These are phyloP conservation scores for Xerocomellus chrysenteron DNA, from an alignment of 768 basidiomycete species.

Conservation along the genomic window DNA sequence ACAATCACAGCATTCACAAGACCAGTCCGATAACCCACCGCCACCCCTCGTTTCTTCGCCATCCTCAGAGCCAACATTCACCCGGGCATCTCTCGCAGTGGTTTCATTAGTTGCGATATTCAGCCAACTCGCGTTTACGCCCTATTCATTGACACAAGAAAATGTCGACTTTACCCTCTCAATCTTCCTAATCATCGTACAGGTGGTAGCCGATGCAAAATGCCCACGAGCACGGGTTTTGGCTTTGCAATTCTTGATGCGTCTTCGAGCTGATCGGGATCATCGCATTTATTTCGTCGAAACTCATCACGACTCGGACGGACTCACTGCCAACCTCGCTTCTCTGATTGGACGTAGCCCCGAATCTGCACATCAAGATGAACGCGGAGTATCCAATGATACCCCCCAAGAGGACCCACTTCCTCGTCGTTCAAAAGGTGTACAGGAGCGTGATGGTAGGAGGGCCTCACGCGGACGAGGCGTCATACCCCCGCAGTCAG, in stretches of 20 bases:
- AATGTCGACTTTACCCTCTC: conserved; percentile 54
- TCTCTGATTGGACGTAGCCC: conserved; percentile 58
- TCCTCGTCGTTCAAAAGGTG: conserved; percentile 45
- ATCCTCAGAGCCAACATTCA: conserved; percentile 29
- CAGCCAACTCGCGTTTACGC: conserved; percentile 68
- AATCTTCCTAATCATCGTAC: conserved; percentile 53
- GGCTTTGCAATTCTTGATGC: conserved; percentile 83
- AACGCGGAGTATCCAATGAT: conserved; percentile 27
- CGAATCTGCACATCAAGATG: conserved; percentile 27
- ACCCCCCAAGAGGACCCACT: conserved; percentile 26
- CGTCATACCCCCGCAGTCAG: conserved; percentile 42
- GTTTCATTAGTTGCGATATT: conserved; percentile 66
- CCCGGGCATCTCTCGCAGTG: conserved; percentile 58
- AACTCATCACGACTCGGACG: conserved; percentile 53
- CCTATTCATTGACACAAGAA: conserved; percentile 46
- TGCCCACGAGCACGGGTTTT: conserved; percentile 64
- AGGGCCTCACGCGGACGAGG: conserved; percentile 52
- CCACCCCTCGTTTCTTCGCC: conserved; percentile 30
- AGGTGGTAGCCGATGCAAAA: conserved; percentile 44
- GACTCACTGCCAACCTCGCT: conserved; percentile 57
- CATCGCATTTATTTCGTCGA: conserved; percentile 77
- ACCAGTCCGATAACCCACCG: conserved; percentile 35
- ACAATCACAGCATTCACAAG: conserved; percentile 50
- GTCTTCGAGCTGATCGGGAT: conserved; percentile 85
- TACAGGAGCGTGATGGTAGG: conserved; percentile 53